Percentiles rank a stretch among this genome's conserved stretches.
Evolutionary conservation across 495 filamentous ascomycete species (phyloP).

Genomic region (Penicillium canariense): DNA sequence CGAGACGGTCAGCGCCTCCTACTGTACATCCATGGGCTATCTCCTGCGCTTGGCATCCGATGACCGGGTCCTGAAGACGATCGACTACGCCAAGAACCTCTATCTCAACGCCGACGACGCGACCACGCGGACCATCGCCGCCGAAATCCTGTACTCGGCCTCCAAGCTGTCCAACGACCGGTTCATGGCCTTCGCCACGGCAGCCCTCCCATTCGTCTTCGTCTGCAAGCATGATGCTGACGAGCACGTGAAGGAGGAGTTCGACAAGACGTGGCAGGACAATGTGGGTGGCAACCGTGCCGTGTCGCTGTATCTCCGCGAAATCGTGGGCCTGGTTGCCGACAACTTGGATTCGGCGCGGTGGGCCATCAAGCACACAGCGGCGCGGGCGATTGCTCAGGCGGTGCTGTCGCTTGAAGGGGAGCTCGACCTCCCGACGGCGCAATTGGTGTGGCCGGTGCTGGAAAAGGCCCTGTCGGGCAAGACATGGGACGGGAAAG

Average conservation of each 20-base stretch:
- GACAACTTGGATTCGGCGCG: conserved; percentile 69
- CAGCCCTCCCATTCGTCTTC: conserved; percentile 82
- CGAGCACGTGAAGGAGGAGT: conserved; percentile 69
- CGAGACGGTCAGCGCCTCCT: conserved; percentile 81
- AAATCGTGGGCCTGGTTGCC: conserved; percentile 69
- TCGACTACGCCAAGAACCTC: conserved; percentile 61
- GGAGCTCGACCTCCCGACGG: conserved; percentile 55
- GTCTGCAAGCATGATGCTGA: conserved; percentile 81
- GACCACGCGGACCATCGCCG: conserved; percentile 65
- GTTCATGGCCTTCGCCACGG: conserved; percentile 71
- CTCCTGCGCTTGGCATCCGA: conserved; percentile 71
- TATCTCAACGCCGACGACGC: conserved; percentile 83
- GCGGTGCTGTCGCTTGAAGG: conserved; percentile 59
- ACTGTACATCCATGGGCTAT: conserved; percentile 84
- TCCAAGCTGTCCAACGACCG: conserved; percentile 87
- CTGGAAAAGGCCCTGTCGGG: conserved; percentile 76
- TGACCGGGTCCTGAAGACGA: conserved; percentile 64
- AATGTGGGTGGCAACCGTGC: conserved; percentile 82
- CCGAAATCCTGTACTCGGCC: conserved; percentile 73
- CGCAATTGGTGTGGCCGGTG: conserved; percentile 72
- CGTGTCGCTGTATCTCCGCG: conserved; percentile 76
- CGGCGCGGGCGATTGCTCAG: conserved; percentile 74
- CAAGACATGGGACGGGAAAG: conserved; percentile 94
- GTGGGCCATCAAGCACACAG: conserved; percentile 88
- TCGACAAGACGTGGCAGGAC: conserved; percentile 82